Evolutionary conservation across 2,329 filamentous ascomycete species (phyloP), one percentile per base, ranked within the genome.

Genomic region (Aspergillus proliferans): DNA sequence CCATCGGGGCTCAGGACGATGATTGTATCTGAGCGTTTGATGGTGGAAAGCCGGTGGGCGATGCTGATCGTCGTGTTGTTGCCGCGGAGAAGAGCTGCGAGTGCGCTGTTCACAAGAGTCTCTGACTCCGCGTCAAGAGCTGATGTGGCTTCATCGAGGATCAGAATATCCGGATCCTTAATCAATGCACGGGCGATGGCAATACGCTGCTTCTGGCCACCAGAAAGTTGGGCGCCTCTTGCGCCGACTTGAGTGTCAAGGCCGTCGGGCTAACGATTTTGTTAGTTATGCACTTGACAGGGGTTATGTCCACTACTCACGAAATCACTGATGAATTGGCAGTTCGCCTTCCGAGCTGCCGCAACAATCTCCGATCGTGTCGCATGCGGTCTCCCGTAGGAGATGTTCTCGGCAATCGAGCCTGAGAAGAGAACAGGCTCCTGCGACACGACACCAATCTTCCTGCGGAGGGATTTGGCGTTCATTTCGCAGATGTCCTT

Each of bases 11-110:
- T 86, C 36, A 98, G 84, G 26, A 95, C 92, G 58, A 98, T 93
- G 65, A 98, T 95, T 55, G 85, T 85, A 65, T 98, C 93, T 2
- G 88, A 94, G 51, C 93, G 83, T 72, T 97, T 95, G 72, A 98
- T 98, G 0, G 93, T 98, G 1, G 88, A 95, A 4, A 98, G 78
- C 43, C 94, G 84, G 71, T 98, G 93, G 0, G 93, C 94, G 62
- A 98, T 98, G 47, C 88, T 95, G 65, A 98, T 97, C 9, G 93
- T 98, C 0, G 94, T 98, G 70, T 93, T 96, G 63, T 86, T 87
- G 28, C 90, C 90, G 54, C 83, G 80, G 24, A 98, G 83, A 30
- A 98, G 78, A 41, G 83, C 83, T 6, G 83, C 83, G 2, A 98
- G 78, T 3, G 93, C 93, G 60, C 89, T 85, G 67, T 98, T 98